A percentile compares a stretch with the other conserved stretches of the same genome.
Evolutionary conservation across 345 rosid species (phyloP).

Genomic region (Dipteronia dyeriana): DNA sequence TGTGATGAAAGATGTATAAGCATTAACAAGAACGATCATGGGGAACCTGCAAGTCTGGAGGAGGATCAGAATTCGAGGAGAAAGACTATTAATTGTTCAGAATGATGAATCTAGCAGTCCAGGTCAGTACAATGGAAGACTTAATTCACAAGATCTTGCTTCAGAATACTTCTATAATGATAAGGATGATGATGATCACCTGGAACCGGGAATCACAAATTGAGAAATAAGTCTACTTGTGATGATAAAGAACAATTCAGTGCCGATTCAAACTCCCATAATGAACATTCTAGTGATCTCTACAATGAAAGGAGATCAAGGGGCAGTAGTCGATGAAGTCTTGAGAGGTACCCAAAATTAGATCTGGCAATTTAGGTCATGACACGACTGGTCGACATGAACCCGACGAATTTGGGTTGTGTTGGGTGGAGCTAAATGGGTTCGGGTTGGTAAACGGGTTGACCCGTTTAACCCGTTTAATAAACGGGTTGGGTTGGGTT

Average conservation of each 20-base stretch:
- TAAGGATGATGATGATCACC: not conserved
- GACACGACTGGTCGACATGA: no score
- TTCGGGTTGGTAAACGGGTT: no score
- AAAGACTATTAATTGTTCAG: not conserved
- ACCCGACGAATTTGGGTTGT: no score
- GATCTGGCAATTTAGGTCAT: no score
- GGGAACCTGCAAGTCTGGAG: conserved; percentile 27
- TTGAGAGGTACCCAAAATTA: not conserved
- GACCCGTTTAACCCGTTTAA: no score
- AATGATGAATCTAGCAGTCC: not conserved
- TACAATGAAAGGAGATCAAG: not conserved
- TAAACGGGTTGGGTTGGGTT: no score
- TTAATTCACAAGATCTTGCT: not conserved
- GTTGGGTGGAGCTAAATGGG: no score
- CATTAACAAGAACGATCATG: conserved; percentile 20
- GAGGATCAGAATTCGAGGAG: not conserved
- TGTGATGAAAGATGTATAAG: conserved; percentile 10
- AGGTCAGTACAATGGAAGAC: not conserved
- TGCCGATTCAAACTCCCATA: not conserved
- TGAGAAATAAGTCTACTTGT: not conserved
- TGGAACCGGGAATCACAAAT: not conserved
- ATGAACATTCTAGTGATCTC: not conserved
- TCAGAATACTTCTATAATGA: not conserved
- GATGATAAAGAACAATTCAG: not conserved
- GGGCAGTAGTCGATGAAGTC: not conserved